Evolutionary conservation across 192 early-diverging fungal species (phyloP).

Genomic region (Backusella australiensis): DNA sequence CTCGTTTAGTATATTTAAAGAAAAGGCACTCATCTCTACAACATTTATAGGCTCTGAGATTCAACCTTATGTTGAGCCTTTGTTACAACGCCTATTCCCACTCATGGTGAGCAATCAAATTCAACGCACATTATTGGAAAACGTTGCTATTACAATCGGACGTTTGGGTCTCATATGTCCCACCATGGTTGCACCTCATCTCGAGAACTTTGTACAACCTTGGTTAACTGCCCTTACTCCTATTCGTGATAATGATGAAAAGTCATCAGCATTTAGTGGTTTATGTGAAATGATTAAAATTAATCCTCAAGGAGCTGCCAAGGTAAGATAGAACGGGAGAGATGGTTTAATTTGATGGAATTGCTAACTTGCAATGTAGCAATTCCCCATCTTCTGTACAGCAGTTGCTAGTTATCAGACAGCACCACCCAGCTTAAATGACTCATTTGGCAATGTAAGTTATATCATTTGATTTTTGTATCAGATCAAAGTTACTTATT

Average conservation of each 20-base stretch:
- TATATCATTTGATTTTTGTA: background rate
- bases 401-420: conserved; percentile 78
- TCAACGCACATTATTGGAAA: conserved; percentile 84
- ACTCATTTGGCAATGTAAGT: conserved; percentile 62
- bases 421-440: conserved; percentile 58
- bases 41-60: conserved; percentile 59
- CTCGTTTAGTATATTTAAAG: conserved; percentile 11
- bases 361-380: conserved; percentile 31
- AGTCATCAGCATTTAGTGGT: conserved; percentile 94
- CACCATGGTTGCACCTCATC: conserved; percentile 76
- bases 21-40: background rate
- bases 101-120: conserved; percentile 68
- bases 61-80: conserved; percentile 71
- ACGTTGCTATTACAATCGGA: conserved; percentile 97
- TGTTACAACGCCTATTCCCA: conserved; percentile 84
- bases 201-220: conserved; percentile 77
- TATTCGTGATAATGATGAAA: conserved; percentile 95
- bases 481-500: background rate
- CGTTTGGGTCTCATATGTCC: conserved; percentile 90
- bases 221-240: conserved; percentile 81
- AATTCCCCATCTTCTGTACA: conserved; percentile 75
- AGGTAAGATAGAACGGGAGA: conserved; percentile 29
- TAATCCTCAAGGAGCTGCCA: conserved; percentile 83
- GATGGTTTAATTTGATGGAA: background rate
- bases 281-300: conserved; percentile 89